phyloP scores from a whole-genome alignment of 176 grass and related monocot species.

The Musa schizocarpa region DNA sequence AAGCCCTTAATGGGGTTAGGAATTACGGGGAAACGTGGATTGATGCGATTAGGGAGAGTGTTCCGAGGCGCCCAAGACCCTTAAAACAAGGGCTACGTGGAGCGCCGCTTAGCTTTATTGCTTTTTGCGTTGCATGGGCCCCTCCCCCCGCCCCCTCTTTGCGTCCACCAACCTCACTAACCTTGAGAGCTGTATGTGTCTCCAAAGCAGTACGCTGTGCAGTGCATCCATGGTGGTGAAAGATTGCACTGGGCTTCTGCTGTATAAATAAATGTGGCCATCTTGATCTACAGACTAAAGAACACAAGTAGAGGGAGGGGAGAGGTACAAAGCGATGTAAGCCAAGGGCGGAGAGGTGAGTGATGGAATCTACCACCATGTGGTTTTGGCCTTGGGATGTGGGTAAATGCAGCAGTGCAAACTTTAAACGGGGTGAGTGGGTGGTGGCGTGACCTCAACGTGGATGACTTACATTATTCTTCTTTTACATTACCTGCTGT shows the following conservation, averaged over 20 bases:
- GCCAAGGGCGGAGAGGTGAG: neutral
- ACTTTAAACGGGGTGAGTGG: conserved; percentile 1
- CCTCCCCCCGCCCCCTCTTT: too few species aligned
- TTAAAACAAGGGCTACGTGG: neutral
- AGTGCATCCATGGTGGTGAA: neutral
- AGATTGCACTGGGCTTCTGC: too few species aligned
- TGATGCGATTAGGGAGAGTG: neutral
- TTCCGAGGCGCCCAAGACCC: neutral
- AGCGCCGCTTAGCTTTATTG: neutral
- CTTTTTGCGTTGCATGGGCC: neutral
- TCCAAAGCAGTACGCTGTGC: too few species aligned
- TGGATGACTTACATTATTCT: neutral
- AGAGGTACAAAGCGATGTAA: neutral
- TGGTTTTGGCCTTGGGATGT: conserved; percentile 32
- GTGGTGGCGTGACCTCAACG: conserved; percentile 1
- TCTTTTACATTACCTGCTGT: too few species aligned
- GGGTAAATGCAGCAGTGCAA: conserved; percentile 17
- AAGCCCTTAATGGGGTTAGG: too few species aligned
- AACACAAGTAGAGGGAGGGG: too few species aligned
- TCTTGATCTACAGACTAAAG: too few species aligned
- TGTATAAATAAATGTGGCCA: too few species aligned
- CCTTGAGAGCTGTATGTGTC: too few species aligned
- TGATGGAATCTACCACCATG: conserved; percentile 34
- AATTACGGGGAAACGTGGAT: neutral
- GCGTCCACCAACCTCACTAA: neutral